A percentile compares a stretch with the other conserved stretches of the same genome.
Evolutionary conservation across 1,139 yeast genomes (phyloP).

Genomic region (Arxiozyma telluris): DNA sequence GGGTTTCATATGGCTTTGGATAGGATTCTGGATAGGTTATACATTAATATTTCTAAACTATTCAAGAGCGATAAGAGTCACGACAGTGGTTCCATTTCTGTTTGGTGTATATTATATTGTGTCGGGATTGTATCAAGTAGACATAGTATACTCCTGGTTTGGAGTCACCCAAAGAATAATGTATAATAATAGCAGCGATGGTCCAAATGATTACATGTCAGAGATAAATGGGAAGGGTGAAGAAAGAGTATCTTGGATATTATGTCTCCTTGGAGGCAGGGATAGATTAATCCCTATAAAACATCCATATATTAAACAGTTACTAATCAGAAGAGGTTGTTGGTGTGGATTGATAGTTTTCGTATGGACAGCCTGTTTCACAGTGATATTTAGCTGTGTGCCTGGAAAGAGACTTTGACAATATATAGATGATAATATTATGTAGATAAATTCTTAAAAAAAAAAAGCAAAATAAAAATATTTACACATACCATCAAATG

Average conservation of each 20-base stretch:
- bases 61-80: conserved; percentile 60
- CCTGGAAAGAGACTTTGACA: conserved; percentile 56
- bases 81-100: conserved; percentile 64
- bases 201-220: conserved; percentile 5
- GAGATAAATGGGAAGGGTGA: conserved; percentile 11
- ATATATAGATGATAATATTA: not conserved
- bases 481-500: no score
- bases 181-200: conserved; percentile 15
- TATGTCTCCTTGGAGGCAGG: conserved; percentile 27
- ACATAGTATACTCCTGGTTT: conserved; percentile 65
- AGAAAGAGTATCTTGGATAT: conserved; percentile 17
- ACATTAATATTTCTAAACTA: conserved; percentile 62
- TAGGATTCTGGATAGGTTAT: conserved; percentile 87
- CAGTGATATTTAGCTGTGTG: conserved; percentile 71
- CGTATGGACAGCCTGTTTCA: conserved; percentile 56
- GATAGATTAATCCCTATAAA: conserved; percentile 42
- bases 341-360: conserved; percentile 60
- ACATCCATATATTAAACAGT: conserved; percentile 62
- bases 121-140: conserved; percentile 67
- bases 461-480: no score
- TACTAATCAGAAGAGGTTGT: conserved; percentile 57
- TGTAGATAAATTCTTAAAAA: not conserved
- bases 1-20: conserved; percentile 65
- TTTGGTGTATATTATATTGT: conserved; percentile 66
- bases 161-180: conserved; percentile 56